Conservation (phyloP, 257 asterid genomes). For the Jaltomata sinuosa region DNA sequence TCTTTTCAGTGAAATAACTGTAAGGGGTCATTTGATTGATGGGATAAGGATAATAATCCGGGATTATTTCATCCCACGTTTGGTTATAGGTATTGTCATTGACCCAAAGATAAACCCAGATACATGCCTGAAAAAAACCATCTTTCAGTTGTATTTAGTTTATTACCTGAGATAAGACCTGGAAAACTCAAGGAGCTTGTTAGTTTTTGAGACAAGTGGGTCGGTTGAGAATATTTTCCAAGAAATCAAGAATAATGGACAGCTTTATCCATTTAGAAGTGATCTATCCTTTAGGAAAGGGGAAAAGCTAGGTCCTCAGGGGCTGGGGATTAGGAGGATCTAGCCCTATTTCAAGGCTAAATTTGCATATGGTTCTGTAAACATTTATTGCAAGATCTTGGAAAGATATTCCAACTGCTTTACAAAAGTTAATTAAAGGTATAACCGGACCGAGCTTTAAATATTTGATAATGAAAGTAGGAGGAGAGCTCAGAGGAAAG, state of each 20-base stretch:
- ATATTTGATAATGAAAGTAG: neutral
- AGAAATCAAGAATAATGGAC: neutral
- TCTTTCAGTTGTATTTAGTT: neutral
- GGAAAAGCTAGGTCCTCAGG: neutral
- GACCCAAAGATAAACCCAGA: conserved; percentile 73
- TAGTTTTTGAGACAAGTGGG: neutral
- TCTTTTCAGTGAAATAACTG: neutral
- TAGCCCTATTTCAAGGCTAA: neutral
- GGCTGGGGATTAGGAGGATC: neutral
- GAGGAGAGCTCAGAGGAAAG: neutral
- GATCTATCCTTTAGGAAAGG: neutral
- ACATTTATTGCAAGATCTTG: neutral
- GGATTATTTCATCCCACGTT: neutral
- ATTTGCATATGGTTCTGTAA: neutral
- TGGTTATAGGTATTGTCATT: conserved; percentile 31
- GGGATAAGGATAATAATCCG: neutral
- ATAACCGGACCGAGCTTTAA: neutral
- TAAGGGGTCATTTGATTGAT: neutral
- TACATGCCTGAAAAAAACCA: conserved; percentile 39
- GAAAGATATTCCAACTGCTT: neutral
- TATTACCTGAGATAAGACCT: neutral
- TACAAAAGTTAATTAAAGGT: neutral
- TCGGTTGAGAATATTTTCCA: neutral
- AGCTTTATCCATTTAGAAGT: neutral
- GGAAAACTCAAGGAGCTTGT: neutral